These are phyloP conservation scores for Hanseniaspora vineae DNA, from an alignment of 805 yeast genomes.

Conservation along the genomic window DNA sequence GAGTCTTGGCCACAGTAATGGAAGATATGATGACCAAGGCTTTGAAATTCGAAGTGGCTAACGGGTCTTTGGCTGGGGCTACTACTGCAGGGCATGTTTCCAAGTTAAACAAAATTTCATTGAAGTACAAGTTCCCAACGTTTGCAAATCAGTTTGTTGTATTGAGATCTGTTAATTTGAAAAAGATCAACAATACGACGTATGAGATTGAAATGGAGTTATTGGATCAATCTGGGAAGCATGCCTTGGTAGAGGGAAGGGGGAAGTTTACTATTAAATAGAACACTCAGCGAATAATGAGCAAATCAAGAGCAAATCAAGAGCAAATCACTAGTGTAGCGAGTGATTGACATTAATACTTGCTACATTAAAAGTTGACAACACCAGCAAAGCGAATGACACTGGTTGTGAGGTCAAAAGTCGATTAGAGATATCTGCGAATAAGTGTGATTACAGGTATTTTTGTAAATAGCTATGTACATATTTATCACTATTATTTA, in stretches of 20 bases:
- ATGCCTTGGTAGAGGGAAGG: conserved; percentile 41
- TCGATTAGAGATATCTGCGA: too few relatives aligned
- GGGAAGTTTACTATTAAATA: conserved; percentile 28
- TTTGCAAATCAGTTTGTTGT: conserved; percentile 66
- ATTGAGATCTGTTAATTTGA: conserved; percentile 37
- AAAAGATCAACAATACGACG: conserved; percentile 18
- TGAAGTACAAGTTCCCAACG: conserved; percentile 53
- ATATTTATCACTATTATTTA: not conserved
- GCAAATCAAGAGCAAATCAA: too few relatives aligned
- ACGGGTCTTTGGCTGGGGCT: conserved; percentile 11
- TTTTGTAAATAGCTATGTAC: not conserved
- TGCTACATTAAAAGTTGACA: not conserved
- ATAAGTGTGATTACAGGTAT: too few relatives aligned
- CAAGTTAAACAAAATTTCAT: conserved; percentile 32
- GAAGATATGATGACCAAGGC: conserved; percentile 62
- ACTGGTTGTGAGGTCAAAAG: too few relatives aligned
- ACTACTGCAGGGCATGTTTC: conserved; percentile 23
- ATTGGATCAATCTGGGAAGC: conserved; percentile 35
- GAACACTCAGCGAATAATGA: too few relatives aligned
- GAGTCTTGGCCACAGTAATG: conserved; percentile 65
- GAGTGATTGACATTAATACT: not conserved
- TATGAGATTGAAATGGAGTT: conserved; percentile 35
- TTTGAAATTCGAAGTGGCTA: conserved; percentile 23
- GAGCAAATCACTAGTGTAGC: too few relatives aligned
- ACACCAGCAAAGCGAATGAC: too few relatives aligned